phyloP scores from a whole-genome alignment of 2,329 filamentous ascomycete species.

The Didymella pinodella region DNA sequence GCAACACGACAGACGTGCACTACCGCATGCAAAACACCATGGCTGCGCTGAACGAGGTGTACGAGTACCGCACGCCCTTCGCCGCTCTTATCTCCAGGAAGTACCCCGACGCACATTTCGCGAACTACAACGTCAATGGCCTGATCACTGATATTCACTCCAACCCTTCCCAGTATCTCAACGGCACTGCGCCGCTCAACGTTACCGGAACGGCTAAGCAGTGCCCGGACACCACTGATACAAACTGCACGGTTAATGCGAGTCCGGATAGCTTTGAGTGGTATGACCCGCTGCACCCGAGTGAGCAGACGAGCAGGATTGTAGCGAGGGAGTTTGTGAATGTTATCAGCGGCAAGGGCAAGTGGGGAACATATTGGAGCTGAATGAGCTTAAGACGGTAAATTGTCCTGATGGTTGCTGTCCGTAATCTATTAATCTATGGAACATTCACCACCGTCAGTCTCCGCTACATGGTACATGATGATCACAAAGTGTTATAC shows the following conservation, averaged over 20 bases:
- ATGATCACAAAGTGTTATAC: no score
- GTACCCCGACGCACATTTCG: slow-evolving; percentile 66
- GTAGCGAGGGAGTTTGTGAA: slow-evolving; percentile 65
- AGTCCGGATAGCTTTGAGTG: slow-evolving; percentile 70
- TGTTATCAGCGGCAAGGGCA: slow-evolving; percentile 60
- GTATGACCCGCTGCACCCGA: slow-evolving; percentile 78
- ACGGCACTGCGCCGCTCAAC: slow-evolving; percentile 68
- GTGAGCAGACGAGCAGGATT: slow-evolving; percentile 66
- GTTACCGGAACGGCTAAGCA: slow-evolving; percentile 65
- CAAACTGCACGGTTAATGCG: slow-evolving; percentile 47
- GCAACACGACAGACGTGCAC: slow-evolving; percentile 60
- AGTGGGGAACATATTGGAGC: slow-evolving; percentile 57
- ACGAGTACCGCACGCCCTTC: slow-evolving; percentile 59
- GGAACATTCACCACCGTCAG: neutral
- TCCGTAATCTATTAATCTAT: neutral
- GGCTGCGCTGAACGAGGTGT: slow-evolving; percentile 60
- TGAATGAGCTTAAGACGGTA: neutral
- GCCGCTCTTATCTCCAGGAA: slow-evolving; percentile 47
- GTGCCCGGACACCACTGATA: slow-evolving; percentile 56
- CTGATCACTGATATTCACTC: slow-evolving; percentile 70
- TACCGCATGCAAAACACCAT: slow-evolving; percentile 63
- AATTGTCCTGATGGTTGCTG: neutral
- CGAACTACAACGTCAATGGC: slow-evolving; percentile 71
- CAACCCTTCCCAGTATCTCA: slow-evolving; percentile 68
- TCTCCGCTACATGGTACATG: no score